Conservation (phyloP, 2,329 filamentous ascomycete species). For the Neonectria ditissima region DNA sequence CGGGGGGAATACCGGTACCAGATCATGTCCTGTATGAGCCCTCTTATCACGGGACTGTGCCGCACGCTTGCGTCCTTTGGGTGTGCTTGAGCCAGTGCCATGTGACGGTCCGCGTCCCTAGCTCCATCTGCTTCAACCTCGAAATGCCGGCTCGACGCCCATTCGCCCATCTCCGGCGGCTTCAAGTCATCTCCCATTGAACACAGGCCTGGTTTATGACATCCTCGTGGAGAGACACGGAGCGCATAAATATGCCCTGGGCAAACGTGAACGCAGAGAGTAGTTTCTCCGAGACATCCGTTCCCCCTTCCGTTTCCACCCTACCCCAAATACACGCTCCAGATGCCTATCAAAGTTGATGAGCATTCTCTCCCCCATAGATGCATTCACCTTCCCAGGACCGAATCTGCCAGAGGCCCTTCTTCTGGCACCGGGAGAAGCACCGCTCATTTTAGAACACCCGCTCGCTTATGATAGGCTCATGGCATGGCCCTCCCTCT, state of each 20-base stretch:
- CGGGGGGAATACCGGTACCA: background rate
- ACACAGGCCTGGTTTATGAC: background rate
- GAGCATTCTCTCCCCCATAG: background rate
- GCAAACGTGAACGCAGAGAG: background rate
- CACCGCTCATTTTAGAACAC: no score
- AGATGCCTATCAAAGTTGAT: background rate
- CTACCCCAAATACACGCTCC: background rate
- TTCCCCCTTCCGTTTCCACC: background rate
- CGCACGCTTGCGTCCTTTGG: background rate
- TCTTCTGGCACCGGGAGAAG: no score
- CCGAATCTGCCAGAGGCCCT: background rate
- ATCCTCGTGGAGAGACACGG: background rate
- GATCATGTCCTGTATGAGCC: background rate
- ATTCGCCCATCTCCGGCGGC: background rate
- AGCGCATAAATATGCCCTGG: background rate
- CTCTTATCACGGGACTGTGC: background rate
- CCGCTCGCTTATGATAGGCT: background rate
- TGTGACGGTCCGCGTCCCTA: background rate
- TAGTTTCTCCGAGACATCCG: background rate
- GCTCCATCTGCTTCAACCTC: background rate
- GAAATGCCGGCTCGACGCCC: background rate
- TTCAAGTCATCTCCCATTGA: background rate
- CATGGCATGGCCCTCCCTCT: slow-evolving; percentile 7
- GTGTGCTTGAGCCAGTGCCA: slow-evolving; percentile 3
- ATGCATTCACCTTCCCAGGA: background rate